Conservation (phyloP, 768 basidiomycete genomes). For the Leccinum sublutescens region DNA sequence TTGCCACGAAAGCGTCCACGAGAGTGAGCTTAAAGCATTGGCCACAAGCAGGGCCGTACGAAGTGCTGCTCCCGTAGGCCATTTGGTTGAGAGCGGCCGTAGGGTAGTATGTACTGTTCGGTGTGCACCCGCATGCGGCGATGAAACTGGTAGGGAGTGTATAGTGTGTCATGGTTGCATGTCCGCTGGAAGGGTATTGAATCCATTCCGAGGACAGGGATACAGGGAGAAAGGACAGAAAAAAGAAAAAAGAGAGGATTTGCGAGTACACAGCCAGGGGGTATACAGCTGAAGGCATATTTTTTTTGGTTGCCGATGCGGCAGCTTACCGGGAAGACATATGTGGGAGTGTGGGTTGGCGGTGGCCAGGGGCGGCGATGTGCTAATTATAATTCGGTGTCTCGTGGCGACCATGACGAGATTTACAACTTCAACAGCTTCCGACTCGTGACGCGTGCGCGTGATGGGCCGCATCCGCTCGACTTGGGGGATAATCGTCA, state of each 20-base stretch:
- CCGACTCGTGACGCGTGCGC: background rate
- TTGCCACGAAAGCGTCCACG: conserved; percentile 60
- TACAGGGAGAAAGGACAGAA: conserved; percentile 27
- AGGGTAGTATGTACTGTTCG: conserved; percentile 62
- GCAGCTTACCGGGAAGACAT: conserved; percentile 13
- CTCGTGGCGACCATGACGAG: background rate
- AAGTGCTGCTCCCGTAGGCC: conserved; percentile 74
- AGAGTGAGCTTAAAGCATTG: conserved; percentile 78
- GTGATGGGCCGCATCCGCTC: background rate
- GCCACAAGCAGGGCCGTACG: conserved; percentile 74
- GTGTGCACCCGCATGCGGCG: conserved; percentile 76
- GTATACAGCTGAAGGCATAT: conserved; percentile 15
- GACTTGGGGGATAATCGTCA: too few species aligned
- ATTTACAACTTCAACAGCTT: background rate
- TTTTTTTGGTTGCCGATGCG: background rate
- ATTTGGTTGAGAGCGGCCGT: conserved; percentile 79
- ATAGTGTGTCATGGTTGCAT: conserved; percentile 81
- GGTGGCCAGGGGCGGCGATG: background rate
- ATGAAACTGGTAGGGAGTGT: conserved; percentile 44
- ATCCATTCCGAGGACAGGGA: conserved; percentile 52
- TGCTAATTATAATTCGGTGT: conserved; percentile 1
- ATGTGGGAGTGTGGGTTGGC: background rate
- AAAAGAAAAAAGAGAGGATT: conserved; percentile 22
- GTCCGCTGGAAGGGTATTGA: conserved; percentile 56
- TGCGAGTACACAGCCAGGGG: conserved; percentile 5